Conservation (phyloP, 2,329 filamentous ascomycete species). For the Fusarium oligoseptatum region DNA sequence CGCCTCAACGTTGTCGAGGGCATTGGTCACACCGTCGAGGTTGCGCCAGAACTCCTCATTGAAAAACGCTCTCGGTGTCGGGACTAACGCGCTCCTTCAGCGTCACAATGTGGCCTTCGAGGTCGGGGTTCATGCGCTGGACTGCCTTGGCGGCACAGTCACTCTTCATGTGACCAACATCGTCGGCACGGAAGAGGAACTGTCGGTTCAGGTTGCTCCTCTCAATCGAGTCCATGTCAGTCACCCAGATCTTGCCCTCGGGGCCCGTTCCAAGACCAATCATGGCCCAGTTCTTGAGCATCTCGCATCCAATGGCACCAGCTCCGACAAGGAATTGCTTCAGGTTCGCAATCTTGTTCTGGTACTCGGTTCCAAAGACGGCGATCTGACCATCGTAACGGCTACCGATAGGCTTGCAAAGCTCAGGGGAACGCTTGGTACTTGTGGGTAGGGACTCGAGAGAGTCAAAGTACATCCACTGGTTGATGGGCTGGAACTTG, state of each 20-base stretch:
- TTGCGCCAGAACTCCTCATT: slow-evolving; percentile 91
- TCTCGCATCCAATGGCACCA: slow-evolving; percentile 97
- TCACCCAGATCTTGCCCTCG: slow-evolving; percentile 89
- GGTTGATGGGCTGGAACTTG: slow-evolving; percentile 95
- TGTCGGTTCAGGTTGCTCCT: slow-evolving; percentile 99
- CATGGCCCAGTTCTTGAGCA: slow-evolving; percentile 99
- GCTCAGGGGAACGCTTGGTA: slow-evolving; percentile 81
- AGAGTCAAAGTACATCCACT: slow-evolving; percentile 98
- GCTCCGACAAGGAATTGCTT: slow-evolving; percentile 96
- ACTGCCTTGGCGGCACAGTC: slow-evolving; percentile 93
- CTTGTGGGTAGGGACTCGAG: slow-evolving; percentile 91
- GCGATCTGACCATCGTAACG: slow-evolving; percentile 98
- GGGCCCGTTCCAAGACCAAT: slow-evolving; percentile 92
- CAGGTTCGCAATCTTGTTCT: slow-evolving; percentile 91
- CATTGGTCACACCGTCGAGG: slow-evolving; percentile 94
- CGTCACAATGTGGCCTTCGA: slow-evolving; percentile 86
- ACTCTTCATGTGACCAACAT: slow-evolving; percentile 97
- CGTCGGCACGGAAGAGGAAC: slow-evolving; percentile 92
- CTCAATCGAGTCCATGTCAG: slow-evolving; percentile 98
- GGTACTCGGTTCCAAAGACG: slow-evolving; percentile 93
- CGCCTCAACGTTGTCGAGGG: slow-evolving; percentile 96
- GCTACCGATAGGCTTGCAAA: slow-evolving; percentile 86
- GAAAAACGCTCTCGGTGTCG: slow-evolving; percentile 96
- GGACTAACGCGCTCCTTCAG: slow-evolving; percentile 90
- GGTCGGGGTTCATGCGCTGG: slow-evolving; percentile 93